Evolutionary conservation across 148 eudicot species (phyloP).

Genomic region (Rheum nobile): DNA sequence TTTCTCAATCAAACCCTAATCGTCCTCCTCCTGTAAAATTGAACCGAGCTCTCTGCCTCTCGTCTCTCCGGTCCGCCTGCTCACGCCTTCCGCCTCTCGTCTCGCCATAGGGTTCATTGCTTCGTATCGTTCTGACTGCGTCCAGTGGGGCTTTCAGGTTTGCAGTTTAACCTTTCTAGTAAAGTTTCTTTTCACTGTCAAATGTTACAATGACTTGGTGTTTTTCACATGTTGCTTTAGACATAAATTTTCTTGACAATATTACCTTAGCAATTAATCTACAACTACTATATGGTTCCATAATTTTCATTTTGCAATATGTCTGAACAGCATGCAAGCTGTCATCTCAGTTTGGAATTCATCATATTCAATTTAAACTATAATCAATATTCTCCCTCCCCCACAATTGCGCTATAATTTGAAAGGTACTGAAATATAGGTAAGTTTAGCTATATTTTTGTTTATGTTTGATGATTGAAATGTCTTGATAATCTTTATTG

Average conservation of each 20-base stretch:
- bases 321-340: not conserved
- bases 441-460: no score
- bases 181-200: not conserved
- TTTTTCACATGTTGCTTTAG: no score
- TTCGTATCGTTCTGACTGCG: constrained; percentile 90
- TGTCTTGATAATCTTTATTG: no score
- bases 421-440: no score
- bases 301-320: not conserved
- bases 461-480: no score
- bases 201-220: not conserved
- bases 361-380: not conserved
- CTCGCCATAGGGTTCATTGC: constrained; percentile 91
- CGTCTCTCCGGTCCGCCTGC: no score
- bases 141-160: constrained; percentile 99
- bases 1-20: no score
- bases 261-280: not conserved
- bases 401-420: no score
- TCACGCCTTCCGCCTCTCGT: no score
- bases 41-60: no score
- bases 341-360: not conserved
- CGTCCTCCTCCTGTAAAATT: no score
- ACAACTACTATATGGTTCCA: not conserved
- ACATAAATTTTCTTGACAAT: not conserved
- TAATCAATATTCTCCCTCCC: no score
- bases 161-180: not conserved